Evolutionary conservation across 768 basidiomycete genomes (phyloP).

Genomic region (Mrakia blollopis): DNA sequence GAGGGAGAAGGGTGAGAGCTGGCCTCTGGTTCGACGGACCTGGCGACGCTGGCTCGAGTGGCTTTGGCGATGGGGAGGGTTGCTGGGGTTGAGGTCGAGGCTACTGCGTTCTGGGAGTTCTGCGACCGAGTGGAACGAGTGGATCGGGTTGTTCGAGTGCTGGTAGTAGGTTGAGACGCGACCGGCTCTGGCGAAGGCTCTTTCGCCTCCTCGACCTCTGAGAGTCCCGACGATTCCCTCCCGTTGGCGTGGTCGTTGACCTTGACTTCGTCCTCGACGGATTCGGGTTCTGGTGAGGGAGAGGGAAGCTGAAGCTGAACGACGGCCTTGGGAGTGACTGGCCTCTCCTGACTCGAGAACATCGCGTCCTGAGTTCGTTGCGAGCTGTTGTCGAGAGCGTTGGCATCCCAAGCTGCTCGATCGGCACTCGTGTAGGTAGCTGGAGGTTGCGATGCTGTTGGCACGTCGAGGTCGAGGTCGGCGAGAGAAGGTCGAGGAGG

Average conservation of each 20-base stretch:
- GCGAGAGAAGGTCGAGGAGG: background rate
- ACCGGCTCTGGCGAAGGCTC: background rate
- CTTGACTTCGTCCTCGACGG: background rate
- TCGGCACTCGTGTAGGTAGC: background rate
- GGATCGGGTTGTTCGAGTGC: background rate
- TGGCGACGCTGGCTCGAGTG: background rate
- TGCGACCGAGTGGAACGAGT: background rate
- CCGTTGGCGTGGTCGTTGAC: background rate
- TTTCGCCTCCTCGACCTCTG: background rate
- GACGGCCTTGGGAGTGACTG: background rate
- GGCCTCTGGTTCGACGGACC: background rate
- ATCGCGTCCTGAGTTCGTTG: background rate
- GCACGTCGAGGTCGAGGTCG: background rate
- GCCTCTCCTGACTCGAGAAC: background rate
- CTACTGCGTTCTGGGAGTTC: background rate
- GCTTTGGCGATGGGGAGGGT: background rate
- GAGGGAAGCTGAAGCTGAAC: background rate
- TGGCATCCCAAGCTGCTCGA: conserved; percentile 6
- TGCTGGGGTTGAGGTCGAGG: no score
- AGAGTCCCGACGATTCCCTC: background rate
- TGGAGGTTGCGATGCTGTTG: background rate
- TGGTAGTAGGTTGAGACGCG: background rate
- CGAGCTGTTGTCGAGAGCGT: conserved; percentile 9
- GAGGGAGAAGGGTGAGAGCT: background rate
- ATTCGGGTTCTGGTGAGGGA: background rate